These are phyloP conservation scores for Balamuthia mandrillaris DNA, from an alignment of 208 protist genomes.

Conservation along the genomic window DNA sequence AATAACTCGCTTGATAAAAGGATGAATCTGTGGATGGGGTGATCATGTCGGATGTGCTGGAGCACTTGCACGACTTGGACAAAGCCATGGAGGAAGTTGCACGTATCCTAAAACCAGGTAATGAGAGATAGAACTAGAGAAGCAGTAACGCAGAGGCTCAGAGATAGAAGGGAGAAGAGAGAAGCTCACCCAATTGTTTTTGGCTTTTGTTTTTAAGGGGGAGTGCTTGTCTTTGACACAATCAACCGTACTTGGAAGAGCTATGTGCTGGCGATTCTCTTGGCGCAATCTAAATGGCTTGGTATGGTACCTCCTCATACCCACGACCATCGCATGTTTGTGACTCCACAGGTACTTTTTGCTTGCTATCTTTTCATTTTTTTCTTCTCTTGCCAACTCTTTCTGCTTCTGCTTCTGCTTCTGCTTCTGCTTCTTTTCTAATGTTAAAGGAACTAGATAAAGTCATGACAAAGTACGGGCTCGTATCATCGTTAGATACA, in stretches of 20 bases:
- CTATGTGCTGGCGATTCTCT: background rate
- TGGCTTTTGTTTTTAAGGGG: background rate
- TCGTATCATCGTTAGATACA: no score
- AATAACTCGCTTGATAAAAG: no score
- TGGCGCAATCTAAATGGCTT: background rate
- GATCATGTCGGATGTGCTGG: slow-evolving; percentile 4
- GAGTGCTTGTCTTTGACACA: background rate
- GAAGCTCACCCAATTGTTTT: background rate
- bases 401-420: no score
- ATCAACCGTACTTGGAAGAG: slow-evolving; percentile 19
- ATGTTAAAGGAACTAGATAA: no score
- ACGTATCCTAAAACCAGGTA: background rate
- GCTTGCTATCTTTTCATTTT: no score
- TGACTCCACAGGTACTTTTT: no score
- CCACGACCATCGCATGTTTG: background rate
- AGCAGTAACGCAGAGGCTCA: no score
- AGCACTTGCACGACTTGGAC: background rate
- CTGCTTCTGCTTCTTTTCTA: no score
- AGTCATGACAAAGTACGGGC: no score
- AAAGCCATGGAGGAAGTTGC: background rate
- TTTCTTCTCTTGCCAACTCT: no score
- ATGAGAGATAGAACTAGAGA: no score
- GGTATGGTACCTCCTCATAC: background rate
- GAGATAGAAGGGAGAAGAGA: background rate
- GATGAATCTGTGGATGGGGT: background rate